phyloP scores from a whole-genome alignment of 148 eudicot species.

The Arbutus unedo region DNA sequence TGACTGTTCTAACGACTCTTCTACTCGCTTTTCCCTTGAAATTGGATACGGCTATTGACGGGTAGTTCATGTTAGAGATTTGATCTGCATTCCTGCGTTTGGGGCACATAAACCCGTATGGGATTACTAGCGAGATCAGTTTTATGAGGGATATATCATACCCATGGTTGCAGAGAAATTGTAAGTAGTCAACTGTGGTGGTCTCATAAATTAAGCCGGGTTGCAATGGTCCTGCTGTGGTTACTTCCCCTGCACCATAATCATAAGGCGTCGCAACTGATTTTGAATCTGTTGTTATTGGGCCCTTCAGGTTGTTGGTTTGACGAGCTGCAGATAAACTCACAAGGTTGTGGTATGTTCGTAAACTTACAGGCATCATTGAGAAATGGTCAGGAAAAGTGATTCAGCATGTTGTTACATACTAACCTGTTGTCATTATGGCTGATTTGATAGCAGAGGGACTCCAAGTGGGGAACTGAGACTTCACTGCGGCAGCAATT shows the following conservation, averaged over 20 bases:
- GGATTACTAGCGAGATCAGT: constrained; percentile 36
- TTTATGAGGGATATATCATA: constrained; percentile 45
- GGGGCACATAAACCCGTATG: constrained; percentile 50
- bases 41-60: constrained; percentile 60
- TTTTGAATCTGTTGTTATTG: constrained; percentile 43
- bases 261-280: constrained; percentile 61
- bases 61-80: constrained; percentile 67
- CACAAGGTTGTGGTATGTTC: neutral
- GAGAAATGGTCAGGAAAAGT: too few species aligned
- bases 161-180: constrained; percentile 56
- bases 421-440: constrained; percentile 73
- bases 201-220: constrained; percentile 69
- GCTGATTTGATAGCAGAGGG: constrained; percentile 74
- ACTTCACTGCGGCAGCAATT: constrained; percentile 57
- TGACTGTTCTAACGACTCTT: constrained; percentile 55
- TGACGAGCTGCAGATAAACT: constrained; percentile 48
- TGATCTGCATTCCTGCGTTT: constrained; percentile 31
- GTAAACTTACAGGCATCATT: neutral
- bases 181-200: constrained; percentile 42
- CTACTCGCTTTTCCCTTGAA: constrained; percentile 20
- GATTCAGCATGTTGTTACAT: neutral
- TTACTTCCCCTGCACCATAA: constrained; percentile 72
- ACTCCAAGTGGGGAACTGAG: constrained; percentile 56
- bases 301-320: constrained; percentile 41
- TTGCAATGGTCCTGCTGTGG: constrained; percentile 40